Conservation (phyloP, 2,329 filamentous ascomycete species). For the Pseudogymnoascus sp. region DNA sequence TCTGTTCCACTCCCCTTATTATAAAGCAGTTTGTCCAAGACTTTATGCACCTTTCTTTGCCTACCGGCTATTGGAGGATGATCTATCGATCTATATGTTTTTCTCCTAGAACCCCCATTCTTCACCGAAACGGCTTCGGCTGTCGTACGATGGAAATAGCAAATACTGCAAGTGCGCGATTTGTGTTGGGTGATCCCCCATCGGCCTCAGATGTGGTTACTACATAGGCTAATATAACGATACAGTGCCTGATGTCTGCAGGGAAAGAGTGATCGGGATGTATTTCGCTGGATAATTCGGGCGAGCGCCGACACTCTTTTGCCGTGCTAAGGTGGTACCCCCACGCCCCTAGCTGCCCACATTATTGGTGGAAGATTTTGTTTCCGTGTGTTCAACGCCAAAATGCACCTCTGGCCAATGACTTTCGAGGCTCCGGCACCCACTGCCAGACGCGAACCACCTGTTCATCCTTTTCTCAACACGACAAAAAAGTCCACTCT, state of each 20-base stretch:
- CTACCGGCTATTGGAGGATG: not conserved
- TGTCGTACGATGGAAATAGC: not conserved
- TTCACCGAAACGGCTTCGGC: not conserved
- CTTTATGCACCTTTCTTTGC: not conserved
- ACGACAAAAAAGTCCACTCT: not conserved
- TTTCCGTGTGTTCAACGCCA: not conserved
- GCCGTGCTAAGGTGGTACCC: not conserved
- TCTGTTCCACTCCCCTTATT: not conserved
- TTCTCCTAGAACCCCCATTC: not conserved
- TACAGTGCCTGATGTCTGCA: not conserved
- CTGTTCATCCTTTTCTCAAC: not conserved
- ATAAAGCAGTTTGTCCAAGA: not conserved
- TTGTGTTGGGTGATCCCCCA: not conserved
- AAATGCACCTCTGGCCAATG: not conserved
- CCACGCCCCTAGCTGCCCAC: not conserved
- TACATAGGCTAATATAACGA: not conserved
- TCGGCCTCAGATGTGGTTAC: not conserved
- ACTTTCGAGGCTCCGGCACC: slow-evolving; percentile 4
- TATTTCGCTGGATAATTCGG: slow-evolving; percentile 5
- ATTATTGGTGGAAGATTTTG: slow-evolving; percentile 6
- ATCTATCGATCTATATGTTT: not conserved
- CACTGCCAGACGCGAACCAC: not conserved
- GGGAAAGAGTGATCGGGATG: not conserved
- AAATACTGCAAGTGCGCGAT: not conserved
- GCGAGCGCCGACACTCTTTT: not conserved